Evolutionary conservation across 176 grass and related monocot genomes (phyloP).

Genomic region (Guadua angustifolia): DNA sequence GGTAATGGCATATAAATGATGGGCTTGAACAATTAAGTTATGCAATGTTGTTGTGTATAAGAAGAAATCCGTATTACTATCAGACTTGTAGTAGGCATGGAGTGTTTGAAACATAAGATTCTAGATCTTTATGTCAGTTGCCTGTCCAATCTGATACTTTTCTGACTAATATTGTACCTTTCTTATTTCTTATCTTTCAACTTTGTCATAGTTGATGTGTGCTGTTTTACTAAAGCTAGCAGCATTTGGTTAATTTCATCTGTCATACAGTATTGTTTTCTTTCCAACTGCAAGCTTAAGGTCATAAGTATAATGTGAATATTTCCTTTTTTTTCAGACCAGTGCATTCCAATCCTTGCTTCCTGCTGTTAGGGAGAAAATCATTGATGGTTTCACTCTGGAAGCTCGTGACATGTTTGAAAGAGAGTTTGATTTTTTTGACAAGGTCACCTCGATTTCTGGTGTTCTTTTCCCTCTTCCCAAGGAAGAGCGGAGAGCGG

Average conservation of each 20-base stretch:
- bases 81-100: slow-evolving; percentile 3
- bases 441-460: slow-evolving; percentile 96
- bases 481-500: slow-evolving; percentile 91
- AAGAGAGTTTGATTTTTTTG: slow-evolving; percentile 92
- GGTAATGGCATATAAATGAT: slow-evolving; percentile 28
- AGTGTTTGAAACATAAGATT: slow-evolving; percentile 19
- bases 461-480: slow-evolving; percentile 94
- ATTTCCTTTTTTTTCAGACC: slow-evolving; percentile 56
- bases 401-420: slow-evolving; percentile 86
- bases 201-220: slow-evolving; percentile 29
- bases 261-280: background rate
- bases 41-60: slow-evolving; percentile 23
- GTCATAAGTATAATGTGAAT: slow-evolving; percentile 9
- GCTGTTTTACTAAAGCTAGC: slow-evolving; percentile 30
- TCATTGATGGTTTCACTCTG: slow-evolving; percentile 78
- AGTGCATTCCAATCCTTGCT: slow-evolving; percentile 85
- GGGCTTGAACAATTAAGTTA: slow-evolving; percentile 30
- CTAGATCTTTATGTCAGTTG: slow-evolving; percentile 1
- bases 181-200: slow-evolving; percentile 17
- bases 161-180: slow-evolving; percentile 12
- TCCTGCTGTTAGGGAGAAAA: slow-evolving; percentile 77
- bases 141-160: slow-evolving; percentile 23
- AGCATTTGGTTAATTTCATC: slow-evolving; percentile 12
- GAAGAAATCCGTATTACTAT: slow-evolving; percentile 27
- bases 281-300: slow-evolving; percentile 24